These are phyloP conservation scores for Cyclotella distinguenda DNA, from an alignment of 108 stramenopile genomes.

Conservation along the genomic window DNA sequence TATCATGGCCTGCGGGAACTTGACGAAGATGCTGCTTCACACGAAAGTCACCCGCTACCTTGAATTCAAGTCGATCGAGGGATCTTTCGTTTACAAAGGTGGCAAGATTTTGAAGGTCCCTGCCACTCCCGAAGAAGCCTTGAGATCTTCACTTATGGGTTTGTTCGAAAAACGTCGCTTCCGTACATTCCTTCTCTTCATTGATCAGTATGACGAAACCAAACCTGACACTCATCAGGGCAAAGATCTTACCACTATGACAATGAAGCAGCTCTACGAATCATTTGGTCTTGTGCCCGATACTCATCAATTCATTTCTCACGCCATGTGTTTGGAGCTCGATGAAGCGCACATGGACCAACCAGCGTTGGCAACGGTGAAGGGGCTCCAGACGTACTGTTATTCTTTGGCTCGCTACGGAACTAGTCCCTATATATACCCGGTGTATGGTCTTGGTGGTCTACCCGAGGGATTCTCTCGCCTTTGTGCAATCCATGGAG, in stretches of 20 bases:
- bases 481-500: conserved; percentile 97
- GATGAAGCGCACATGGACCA: conserved; percentile 92
- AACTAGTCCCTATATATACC: conserved; percentile 98
- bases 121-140: conserved; percentile 91
- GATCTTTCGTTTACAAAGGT: conserved; percentile 95
- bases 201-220: conserved; percentile 83
- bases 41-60: conserved; percentile 97
- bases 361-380: conserved; percentile 88
- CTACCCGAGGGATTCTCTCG: conserved; percentile 99
- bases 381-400: conserved; percentile 92
- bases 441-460: conserved; percentile 96
- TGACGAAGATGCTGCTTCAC: conserved; percentile 98
- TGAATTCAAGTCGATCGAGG: conserved; percentile 96
- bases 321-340: conserved; percentile 97
- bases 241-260: conserved; percentile 87
- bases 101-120: conserved; percentile 94
- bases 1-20: conserved; percentile 99
- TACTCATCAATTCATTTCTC: conserved; percentile 98
- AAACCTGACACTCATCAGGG: conserved; percentile 81
- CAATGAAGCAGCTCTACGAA: conserved; percentile 92
- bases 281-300: conserved; percentile 91
- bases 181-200: conserved; percentile 94
- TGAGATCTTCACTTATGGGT: conserved; percentile 91
- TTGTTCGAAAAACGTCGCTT: conserved; percentile 98
- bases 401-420: conserved; percentile 93